Percentiles rank a stretch among this genome's conserved stretches.
Evolutionary conservation across 2,329 filamentous ascomycete genomes (phyloP).

Genomic region (Pestalotiopsis sp.): DNA sequence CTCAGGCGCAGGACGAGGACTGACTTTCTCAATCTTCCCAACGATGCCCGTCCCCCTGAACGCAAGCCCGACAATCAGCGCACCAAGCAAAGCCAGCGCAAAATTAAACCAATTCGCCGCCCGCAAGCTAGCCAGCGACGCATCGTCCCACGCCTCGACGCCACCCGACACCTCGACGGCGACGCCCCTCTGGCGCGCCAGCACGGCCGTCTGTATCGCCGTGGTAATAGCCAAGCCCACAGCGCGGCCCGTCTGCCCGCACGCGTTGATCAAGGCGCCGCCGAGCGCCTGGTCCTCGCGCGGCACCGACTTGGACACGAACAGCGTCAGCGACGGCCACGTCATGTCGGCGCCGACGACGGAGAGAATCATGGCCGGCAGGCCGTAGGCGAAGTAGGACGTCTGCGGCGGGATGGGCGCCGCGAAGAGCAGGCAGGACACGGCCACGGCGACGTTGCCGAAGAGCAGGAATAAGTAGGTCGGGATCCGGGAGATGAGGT

Average conservation of each 20-base stretch:
- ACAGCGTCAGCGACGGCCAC: constrained; percentile 65
- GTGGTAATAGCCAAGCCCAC: constrained; percentile 67
- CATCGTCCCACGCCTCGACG: constrained; percentile 41
- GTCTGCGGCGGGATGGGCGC: constrained; percentile 60
- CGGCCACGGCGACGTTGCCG: constrained; percentile 55
- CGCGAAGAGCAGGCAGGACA: constrained; percentile 62
- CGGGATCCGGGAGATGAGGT: constrained; percentile 57
- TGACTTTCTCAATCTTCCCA: constrained; percentile 36
- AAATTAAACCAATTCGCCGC: constrained; percentile 55
- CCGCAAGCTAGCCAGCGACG: constrained; percentile 48
- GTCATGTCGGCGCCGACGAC: constrained; percentile 68
- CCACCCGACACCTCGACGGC: constrained; percentile 43
- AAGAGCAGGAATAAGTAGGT: constrained; percentile 58
- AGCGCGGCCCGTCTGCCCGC: constrained; percentile 64
- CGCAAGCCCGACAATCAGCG: constrained; percentile 43
- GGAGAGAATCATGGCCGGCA: constrained; percentile 65
- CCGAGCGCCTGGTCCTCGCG: constrained; percentile 66
- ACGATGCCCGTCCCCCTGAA: constrained; percentile 55
- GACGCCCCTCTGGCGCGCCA: constrained; percentile 47
- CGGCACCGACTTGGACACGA: constrained; percentile 63
- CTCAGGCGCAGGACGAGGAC: constrained; percentile 12
- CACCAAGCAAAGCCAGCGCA: constrained; percentile 42
- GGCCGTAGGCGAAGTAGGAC: constrained; percentile 66
- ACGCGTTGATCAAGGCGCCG: constrained; percentile 67
- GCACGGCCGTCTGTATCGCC: constrained; percentile 63